These are phyloP conservation scores for Candida vaughaniae DNA, from an alignment of 805 yeast genomes.

Conservation along the genomic window DNA sequence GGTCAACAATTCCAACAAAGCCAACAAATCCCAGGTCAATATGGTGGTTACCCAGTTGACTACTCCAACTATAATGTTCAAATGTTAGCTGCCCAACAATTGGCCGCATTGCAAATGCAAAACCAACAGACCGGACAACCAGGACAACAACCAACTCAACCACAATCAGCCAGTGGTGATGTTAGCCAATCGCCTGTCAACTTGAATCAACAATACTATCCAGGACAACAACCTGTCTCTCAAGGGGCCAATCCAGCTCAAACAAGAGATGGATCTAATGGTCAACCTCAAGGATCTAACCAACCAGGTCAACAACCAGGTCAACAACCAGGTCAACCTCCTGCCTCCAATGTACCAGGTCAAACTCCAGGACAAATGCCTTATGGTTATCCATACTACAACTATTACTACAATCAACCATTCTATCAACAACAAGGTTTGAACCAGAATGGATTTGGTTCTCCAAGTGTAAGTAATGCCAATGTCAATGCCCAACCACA, in stretches of 20 bases:
- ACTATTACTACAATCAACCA: slow-evolving; percentile 42
- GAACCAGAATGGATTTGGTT: slow-evolving; percentile 13
- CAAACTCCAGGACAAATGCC: slow-evolving; percentile 21
- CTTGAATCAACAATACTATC: slow-evolving; percentile 21
- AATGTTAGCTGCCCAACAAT: slow-evolving; percentile 24
- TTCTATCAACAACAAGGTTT: slow-evolving; percentile 26
- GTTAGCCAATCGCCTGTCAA: slow-evolving; percentile 30
- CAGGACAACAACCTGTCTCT: slow-evolving; percentile 15
- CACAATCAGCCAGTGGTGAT: slow-evolving; percentile 11
- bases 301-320: slow-evolving; percentile 6
- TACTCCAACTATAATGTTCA: slow-evolving; percentile 40
- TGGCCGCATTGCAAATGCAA: slow-evolving; percentile 15
- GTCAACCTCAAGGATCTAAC: slow-evolving; percentile 1
- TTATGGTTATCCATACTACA: slow-evolving; percentile 42
- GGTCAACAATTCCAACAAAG: slow-evolving; percentile 42
- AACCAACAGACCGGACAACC: slow-evolving; percentile 2
- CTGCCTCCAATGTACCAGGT: slow-evolving; percentile 17
- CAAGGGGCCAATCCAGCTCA: slow-evolving; percentile 2
- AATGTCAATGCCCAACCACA: slow-evolving; percentile 12
- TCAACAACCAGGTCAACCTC: slow-evolving; percentile 18
- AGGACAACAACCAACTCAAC: slow-evolving; percentile 9
- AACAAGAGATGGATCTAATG: neutral
- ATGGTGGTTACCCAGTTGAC: slow-evolving; percentile 45
- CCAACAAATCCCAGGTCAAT: slow-evolving; percentile 42
- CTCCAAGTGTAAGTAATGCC: slow-evolving; percentile 11